Percentiles rank a stretch among this genome's conserved stretches.
Evolutionary conservation across 2,329 filamentous ascomycete species (phyloP).

Genomic region (Penicillium hordei): DNA sequence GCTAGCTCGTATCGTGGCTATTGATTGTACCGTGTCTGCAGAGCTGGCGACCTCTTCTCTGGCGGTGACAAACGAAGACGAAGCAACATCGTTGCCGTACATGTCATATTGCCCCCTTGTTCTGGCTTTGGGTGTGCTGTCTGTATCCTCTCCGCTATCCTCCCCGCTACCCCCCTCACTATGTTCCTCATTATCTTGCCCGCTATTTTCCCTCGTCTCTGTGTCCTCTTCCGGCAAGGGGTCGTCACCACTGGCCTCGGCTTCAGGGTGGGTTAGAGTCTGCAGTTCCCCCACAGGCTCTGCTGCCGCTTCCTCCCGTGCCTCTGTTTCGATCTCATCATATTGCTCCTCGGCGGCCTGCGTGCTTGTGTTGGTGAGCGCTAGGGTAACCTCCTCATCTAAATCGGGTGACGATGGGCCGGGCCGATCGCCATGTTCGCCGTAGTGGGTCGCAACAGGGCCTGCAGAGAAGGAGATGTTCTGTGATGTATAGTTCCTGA

Average conservation of each 20-base stretch:
- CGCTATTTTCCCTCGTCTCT: neutral
- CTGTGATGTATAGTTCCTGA: constrained; percentile 49
- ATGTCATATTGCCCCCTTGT: constrained; percentile 5
- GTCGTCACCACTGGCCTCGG: constrained; percentile 16
- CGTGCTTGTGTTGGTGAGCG: constrained; percentile 21
- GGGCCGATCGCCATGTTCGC: constrained; percentile 35
- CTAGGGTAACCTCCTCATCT: constrained; percentile 18
- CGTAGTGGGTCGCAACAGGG: constrained; percentile 44
- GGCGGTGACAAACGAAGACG: constrained; percentile 36
- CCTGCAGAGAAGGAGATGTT: constrained; percentile 55
- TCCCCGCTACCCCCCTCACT: neutral
- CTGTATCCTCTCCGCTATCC: constrained; percentile 15
- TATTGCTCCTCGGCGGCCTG: constrained; percentile 10
- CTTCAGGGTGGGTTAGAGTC: constrained; percentile 26
- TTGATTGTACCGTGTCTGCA: constrained; percentile 14
- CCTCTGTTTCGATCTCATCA: constrained; percentile 6
- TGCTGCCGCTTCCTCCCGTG: constrained; percentile 15
- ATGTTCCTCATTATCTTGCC: neutral
- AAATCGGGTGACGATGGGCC: constrained; percentile 17
- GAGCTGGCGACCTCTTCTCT: constrained; percentile 25
- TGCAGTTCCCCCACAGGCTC: constrained; percentile 21
- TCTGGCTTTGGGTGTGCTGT: constrained; percentile 12
- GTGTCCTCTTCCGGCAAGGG: neutral
- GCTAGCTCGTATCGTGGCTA: constrained; percentile 16
- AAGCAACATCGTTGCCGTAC: constrained; percentile 19